These are phyloP conservation scores for Citrullus amarus DNA, from an alignment of 306 rosid species.

Conservation along the genomic window DNA sequence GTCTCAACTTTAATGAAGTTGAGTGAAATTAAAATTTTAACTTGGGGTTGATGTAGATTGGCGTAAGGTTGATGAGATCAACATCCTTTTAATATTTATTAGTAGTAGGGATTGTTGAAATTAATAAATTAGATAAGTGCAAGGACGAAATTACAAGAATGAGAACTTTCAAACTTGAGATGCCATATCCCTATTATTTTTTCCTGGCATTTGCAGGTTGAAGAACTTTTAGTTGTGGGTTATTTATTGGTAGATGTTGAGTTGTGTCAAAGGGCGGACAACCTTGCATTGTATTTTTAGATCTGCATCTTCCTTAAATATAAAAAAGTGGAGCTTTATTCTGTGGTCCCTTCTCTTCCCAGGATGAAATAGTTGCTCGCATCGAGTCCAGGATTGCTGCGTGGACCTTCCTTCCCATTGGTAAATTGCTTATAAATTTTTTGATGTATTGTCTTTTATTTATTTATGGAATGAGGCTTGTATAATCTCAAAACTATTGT, in stretches of 20 bases:
- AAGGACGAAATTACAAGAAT: no score
- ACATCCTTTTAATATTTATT: neutral
- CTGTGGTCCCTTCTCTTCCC: conserved; percentile 18
- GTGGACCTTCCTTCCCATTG: conserved; percentile 86
- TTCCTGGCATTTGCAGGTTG: neutral
- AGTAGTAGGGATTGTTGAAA: neutral
- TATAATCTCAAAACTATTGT: conserved; percentile 2
- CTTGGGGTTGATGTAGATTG: neutral
- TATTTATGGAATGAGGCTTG: neutral
- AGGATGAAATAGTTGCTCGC: conserved; percentile 60
- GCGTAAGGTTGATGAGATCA: neutral
- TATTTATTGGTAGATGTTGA: neutral
- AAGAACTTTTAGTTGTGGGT: neutral
- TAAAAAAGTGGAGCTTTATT: conserved; percentile 7
- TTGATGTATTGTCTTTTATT: neutral
- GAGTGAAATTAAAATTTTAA: neutral
- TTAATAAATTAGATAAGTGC: neutral
- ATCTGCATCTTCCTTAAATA: neutral
- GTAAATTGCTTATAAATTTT: conserved; percentile 22
- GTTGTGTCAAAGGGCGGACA: neutral
- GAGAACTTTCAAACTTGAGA: neutral
- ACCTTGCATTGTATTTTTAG: neutral
- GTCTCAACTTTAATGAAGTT: neutral
- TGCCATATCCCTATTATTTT: neutral
- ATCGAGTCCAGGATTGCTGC: conserved; percentile 74